Evolutionary conservation across 345 rosid species (phyloP).

Genomic region (Corymbia maculata): DNA sequence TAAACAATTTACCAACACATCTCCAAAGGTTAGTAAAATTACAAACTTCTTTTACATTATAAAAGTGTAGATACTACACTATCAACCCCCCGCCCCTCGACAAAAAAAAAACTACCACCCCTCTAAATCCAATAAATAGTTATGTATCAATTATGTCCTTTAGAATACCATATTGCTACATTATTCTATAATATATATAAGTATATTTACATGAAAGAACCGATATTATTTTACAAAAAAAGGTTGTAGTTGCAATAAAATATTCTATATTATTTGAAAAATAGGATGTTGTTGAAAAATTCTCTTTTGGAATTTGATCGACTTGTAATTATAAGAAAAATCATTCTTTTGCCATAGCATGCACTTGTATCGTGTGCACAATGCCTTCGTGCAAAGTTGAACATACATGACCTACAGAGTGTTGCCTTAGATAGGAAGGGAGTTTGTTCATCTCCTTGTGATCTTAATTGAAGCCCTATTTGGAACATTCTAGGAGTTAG

Average conservation of each 20-base stretch:
- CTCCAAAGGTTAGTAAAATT: not conserved
- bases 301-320: not conserved
- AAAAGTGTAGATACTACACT: not conserved
- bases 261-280: not conserved
- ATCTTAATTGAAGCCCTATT: not conserved
- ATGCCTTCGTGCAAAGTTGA: not conserved
- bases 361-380: not conserved
- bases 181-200: not conserved
- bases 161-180: not conserved
- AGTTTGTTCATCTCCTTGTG: not conserved
- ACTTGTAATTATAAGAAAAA: not conserved
- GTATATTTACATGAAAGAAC: not conserved
- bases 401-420: not conserved
- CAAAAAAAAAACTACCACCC: not conserved
- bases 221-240: not conserved
- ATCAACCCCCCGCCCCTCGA: not conserved
- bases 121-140: not conserved
- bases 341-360: not conserved
- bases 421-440: not conserved
- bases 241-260: not conserved
- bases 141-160: not conserved
- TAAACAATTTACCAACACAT: not conserved
- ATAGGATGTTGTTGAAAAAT: not conserved
- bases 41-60: not conserved
- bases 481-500: not conserved